These are phyloP conservation scores for Diaporthe capsici DNA, from an alignment of 2,329 filamentous ascomycete species.

Conservation along the genomic window DNA sequence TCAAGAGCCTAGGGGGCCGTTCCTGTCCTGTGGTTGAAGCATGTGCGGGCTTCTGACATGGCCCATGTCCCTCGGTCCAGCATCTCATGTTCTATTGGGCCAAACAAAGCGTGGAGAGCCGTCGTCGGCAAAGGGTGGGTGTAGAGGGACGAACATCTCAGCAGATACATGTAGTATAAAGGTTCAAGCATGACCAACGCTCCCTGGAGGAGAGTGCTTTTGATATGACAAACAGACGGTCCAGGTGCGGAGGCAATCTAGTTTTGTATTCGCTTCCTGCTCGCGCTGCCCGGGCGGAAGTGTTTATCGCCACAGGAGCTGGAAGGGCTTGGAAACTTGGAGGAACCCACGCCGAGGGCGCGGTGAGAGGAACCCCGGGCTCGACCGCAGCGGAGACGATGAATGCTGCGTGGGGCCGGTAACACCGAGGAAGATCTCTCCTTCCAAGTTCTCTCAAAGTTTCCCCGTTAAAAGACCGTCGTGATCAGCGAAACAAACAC, in stretches of 20 bases:
- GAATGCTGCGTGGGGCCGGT: slow-evolving; percentile 29
- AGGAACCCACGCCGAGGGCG: slow-evolving; percentile 8
- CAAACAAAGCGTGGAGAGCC: neutral
- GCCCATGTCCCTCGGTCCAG: neutral
- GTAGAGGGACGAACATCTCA: neutral
- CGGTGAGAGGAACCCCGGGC: slow-evolving; percentile 9
- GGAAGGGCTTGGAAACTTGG: neutral
- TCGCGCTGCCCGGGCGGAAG: neutral
- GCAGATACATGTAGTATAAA: neutral
- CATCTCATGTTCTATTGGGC: neutral
- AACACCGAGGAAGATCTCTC: slow-evolving; percentile 12
- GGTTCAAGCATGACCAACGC: neutral
- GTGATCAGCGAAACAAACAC: slow-evolving; percentile 25
- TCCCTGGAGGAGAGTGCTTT: neutral
- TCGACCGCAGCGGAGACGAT: slow-evolving; percentile 16
- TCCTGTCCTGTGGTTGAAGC: too few relatives aligned
- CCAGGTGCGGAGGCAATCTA: neutral
- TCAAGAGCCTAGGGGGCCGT: neutral
- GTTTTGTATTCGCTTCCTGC: neutral
- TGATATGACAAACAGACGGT: too few relatives aligned
- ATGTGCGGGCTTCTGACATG: neutral
- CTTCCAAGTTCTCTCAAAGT: neutral
- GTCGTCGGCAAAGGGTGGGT: too few relatives aligned
- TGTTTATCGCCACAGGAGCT: neutral
- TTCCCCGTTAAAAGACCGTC: slow-evolving; percentile 8